These are phyloP conservation scores for Collybia sp. DNA, from an alignment of 768 basidiomycete species.

Conservation along the genomic window DNA sequence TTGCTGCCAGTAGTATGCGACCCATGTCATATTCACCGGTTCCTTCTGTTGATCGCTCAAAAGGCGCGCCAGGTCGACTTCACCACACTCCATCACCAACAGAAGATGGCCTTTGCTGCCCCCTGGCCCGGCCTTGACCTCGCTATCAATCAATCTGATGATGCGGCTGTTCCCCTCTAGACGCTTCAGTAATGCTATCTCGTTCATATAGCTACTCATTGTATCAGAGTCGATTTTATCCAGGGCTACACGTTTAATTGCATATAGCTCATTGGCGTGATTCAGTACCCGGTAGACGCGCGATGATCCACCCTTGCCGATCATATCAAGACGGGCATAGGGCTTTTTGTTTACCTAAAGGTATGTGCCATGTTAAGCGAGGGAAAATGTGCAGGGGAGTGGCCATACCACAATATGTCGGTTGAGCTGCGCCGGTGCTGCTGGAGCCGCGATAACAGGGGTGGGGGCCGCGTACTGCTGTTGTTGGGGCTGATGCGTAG, in stretches of 20 bases:
- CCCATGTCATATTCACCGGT: conserved; percentile 87
- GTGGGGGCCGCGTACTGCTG: conserved; percentile 27
- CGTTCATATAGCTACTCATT: conserved; percentile 91
- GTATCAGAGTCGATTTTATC: conserved; percentile 88
- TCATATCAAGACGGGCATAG: conserved; percentile 82
- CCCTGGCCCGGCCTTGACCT: conserved; percentile 68
- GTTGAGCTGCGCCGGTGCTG: conserved; percentile 26
- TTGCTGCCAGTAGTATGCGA: conserved; percentile 97
- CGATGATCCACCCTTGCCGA: conserved; percentile 95
- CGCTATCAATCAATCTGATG: conserved; percentile 87
- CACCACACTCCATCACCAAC: conserved; percentile 96
- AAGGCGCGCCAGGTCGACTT: conserved; percentile 84
- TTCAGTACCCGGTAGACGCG: conserved; percentile 91
- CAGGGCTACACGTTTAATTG: conserved; percentile 88
- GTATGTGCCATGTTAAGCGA: neutral
- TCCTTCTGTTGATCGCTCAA: conserved; percentile 82
- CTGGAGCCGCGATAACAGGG: conserved; percentile 20
- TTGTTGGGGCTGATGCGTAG: conserved; percentile 24
- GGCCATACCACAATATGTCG: conserved; percentile 37
- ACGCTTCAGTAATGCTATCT: conserved; percentile 90
- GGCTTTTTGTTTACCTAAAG: conserved; percentile 71
- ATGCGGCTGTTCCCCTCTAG: conserved; percentile 92
- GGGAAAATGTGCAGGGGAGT: conserved; percentile 3
- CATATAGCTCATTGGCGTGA: conserved; percentile 70
- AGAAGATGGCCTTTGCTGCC: conserved; percentile 72